Percentiles rank a stretch among this genome's conserved stretches.
Conservation (phyloP, 805 yeast species). For the Candida bentonensis region DNA sequence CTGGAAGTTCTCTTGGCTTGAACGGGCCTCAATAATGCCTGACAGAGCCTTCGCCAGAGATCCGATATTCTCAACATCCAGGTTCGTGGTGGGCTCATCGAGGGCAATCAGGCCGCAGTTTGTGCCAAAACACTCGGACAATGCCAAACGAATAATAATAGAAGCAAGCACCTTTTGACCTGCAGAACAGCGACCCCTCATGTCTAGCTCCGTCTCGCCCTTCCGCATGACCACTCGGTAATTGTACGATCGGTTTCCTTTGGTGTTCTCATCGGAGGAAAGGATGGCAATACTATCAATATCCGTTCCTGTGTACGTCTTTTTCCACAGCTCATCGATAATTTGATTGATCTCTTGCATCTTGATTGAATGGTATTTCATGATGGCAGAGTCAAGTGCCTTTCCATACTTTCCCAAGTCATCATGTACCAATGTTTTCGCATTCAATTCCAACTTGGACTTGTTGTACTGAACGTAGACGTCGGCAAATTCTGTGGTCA, state of each 20-base stretch:
- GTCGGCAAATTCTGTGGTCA: conserved; percentile 55
- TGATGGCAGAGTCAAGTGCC: conserved; percentile 84
- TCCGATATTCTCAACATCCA: conserved; percentile 80
- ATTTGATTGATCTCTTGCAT: conserved; percentile 87
- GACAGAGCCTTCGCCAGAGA: conserved; percentile 72
- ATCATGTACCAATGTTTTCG: conserved; percentile 59
- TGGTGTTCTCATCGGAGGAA: conserved; percentile 55
- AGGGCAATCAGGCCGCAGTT: conserved; percentile 92
- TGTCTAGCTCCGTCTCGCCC: conserved; percentile 81
- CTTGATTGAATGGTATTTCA: conserved; percentile 79
- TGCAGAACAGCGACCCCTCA: conserved; percentile 97
- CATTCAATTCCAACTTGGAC: conserved; percentile 65
- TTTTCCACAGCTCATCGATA: conserved; percentile 84
- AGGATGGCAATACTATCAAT: conserved; percentile 76
- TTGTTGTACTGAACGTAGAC: conserved; percentile 49
- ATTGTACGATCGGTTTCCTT: conserved; percentile 57
- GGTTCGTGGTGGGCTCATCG: conserved; percentile 95
- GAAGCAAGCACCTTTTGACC: conserved; percentile 94
- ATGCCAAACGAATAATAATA: conserved; percentile 76
- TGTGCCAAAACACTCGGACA: conserved; percentile 90
- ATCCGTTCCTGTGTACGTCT: conserved; percentile 89
- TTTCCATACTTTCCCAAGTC: conserved; percentile 71
- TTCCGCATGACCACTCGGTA: conserved; percentile 93
- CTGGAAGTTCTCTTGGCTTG: conserved; percentile 77
- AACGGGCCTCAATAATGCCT: conserved; percentile 59